phyloP scores from a whole-genome alignment of 192 early-diverging fungal species.

The Phlyctochytrium planicorne region DNA sequence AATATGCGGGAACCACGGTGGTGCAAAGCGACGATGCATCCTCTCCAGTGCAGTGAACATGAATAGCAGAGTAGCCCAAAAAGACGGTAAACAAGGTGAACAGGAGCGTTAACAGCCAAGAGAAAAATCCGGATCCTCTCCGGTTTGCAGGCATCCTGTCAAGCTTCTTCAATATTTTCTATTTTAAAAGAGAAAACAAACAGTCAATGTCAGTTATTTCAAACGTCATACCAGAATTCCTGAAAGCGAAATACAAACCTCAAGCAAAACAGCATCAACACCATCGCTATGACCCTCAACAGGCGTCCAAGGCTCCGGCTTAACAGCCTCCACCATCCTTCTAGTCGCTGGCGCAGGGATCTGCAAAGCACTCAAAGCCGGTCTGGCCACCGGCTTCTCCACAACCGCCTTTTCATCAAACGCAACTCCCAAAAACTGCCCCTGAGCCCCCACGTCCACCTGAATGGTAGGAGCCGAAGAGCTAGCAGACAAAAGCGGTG shows the following conservation, averaged over 20 bases:
- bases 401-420: too few species aligned
- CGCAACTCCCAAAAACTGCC: too few species aligned
- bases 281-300: conserved; percentile 8
- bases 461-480: too few species aligned
- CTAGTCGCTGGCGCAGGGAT: too few species aligned
- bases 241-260: conserved; percentile 27
- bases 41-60: conserved; percentile 25
- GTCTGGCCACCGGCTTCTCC: too few species aligned
- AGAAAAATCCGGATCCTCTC: not conserved
- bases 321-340: too few species aligned
- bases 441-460: too few species aligned
- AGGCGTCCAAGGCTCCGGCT: conserved; percentile 19
- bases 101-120: conserved; percentile 3
- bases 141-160: conserved; percentile 8
- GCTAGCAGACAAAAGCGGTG: too few species aligned
- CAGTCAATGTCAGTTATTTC: not conserved
- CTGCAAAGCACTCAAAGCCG: too few species aligned
- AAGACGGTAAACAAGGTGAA: conserved; percentile 8
- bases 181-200: not conserved
- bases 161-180: conserved; percentile 15
- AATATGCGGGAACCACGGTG: conserved; percentile 22
- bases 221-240: too few species aligned
- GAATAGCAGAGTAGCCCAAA: conserved; percentile 27
- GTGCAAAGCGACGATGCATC: conserved; percentile 10
- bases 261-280: conserved; percentile 17